Evolutionary conservation across 1,139 yeast genomes (phyloP), one percentile per base, ranked within the genome.

Genomic region (Pichia inconspicua): DNA sequence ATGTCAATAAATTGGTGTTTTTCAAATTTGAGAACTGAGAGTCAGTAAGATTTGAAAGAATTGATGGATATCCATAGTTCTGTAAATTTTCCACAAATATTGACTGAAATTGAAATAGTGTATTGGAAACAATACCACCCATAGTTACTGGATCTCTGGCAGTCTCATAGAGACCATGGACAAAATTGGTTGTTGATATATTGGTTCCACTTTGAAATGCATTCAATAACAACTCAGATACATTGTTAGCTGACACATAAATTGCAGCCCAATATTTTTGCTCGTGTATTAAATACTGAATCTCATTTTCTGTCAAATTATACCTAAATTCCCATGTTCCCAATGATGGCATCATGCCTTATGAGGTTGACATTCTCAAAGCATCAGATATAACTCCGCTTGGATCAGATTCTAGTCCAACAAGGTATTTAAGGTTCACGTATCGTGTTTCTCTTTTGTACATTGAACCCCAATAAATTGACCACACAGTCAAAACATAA

Each of bases 401-500:
- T 1, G 56, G 44, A 17, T 59, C 58, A 53, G 78, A 82, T 51
- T 74, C 77, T 46, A 72, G 64, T 25, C 73, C 72, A 34, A 81
- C 73, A 46, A 75, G 62, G 59, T 74, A 65, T 25, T 69, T 64
- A 53, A 80, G 60, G 53, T 77, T 71, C 12, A 57, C 58, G 36
- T 64, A 61, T 27, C 82, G 61, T 7, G 55, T 50, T 2, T 53
- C 53, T 45, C 85, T 64, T 28, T 67, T 53, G 58, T 69, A 80
- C 58, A 73, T 65, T 1, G 83, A 67, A 1, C 84, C 87, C 84
- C 86, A 80, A 58, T 77, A 81, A 17, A 81, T 63, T 3, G 82
- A 71, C 51, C 80, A 68, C 10, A 74, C 64, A 7, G 67, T 62
- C 63, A 77, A 64, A 38, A 64, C 51, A 46, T 60, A 63, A 1